Base-by-base conservation (phyloP, 192 early-diverging fungal species). In the Kappamyces sp. region DNA sequence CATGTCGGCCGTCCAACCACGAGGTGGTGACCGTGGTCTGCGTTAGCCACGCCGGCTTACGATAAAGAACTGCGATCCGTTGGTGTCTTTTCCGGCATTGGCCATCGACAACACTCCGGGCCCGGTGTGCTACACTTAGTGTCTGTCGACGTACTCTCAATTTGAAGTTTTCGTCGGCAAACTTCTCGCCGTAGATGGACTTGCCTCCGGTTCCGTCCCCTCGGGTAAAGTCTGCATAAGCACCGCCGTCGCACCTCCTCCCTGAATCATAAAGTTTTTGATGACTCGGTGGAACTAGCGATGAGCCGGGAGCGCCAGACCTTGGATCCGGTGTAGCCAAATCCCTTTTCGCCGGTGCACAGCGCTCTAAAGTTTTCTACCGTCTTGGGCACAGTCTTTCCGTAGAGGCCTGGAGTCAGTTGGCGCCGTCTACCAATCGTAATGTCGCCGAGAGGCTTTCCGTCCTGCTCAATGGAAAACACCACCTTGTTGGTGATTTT, bases 111-210 rank as follows among this genome's bases (percentile, higher is more conserved):
- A 67, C 1, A 94, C 67, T 2, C 93, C 92, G 33, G 68, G 63
- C 49, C 67, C 66, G 46, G 39, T 66, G 72, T 75, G 48, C 74
- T 65, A 62, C 85, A 84, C 53, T 86, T 86, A 68, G 86, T 87
- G 68, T 82, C 7, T 87, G 76, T 0, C 74, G 75, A 68, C 81
- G 75, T 71, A 85, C 85, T 60, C 83, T 84, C 47, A 94, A 77
- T 59, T 86, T 87, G 79, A 97, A 97, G 79, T 91, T 94, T 78
- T 97, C 94, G 68, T 98, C 94, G 47, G 82, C 80, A 65, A 98
- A 98, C 75, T 86, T 88, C 49, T 81, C 84, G 54, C 94, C 86
- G 62, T 85, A 78, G 65, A 86, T 83, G 48, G 78, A 90, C 77
- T 86, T 85, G 58, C 76, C 75, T 7, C 70, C 77, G 55, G 84